Base-by-base conservation (phyloP, 129 eudicot species). In the Pulicaria dysenterica region DNA sequence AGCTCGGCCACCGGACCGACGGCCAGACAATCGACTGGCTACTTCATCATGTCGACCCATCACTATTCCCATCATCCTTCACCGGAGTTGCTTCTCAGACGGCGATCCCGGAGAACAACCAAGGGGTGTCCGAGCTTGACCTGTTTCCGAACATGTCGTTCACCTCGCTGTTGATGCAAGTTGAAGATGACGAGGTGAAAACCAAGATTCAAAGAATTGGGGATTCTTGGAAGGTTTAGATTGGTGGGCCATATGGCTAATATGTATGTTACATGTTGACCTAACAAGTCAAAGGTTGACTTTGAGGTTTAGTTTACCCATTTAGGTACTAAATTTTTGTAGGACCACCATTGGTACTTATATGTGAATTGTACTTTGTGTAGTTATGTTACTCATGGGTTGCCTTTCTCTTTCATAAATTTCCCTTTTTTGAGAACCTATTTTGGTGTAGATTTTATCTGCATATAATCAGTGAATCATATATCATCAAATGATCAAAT, bases 1-100 rank as follows among this genome's bases (percentile, higher is more conserved):
- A 83, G 41, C 84, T 83, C 54, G 82, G 84, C 12, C 84, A 76
- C 79, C 79, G 79, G 7, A 69, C 87, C 24, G 75, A 83, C 11
- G 87, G 87, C 11, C 84, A 83, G 59, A 83, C 84, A 11, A 67
- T 83, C 49, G 84, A 83, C 36, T 83, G 84, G 87, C 80, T 83
- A 3, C 84, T 83, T 64, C 82, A 73, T 73, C 76, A 80, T 54
- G 84, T 80, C 16, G 64, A 80, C 40, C 82, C 79, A 4, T 72
- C 84, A 1, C 63, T 58, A 44, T 73, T 67, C 17, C 82, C 82
- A 0, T 39, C 84, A 8, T 74, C 83, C 0, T 10, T 54, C 31
- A 43, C 39, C 39, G 72, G 63, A 17, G 55, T 11, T 44, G 31
- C 64, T 49, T 55, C 70, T 49, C 69, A 10, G 66, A 50, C 76